Base-by-base conservation (phyloP, 2,329 filamentous ascomycete genomes). In the Teratosphaeria nubilosa region DNA sequence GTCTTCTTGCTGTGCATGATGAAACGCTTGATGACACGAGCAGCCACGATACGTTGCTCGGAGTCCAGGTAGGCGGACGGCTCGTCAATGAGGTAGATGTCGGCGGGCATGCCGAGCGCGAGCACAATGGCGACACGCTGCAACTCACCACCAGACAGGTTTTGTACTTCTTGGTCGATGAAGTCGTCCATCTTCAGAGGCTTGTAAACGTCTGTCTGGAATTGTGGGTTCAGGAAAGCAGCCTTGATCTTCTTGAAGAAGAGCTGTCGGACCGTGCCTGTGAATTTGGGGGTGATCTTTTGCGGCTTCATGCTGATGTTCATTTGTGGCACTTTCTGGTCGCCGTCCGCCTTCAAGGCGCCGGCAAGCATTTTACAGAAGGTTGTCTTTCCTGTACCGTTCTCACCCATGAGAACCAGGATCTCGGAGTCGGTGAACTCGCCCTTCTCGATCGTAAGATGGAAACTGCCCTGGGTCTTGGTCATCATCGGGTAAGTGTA, bases 1-100 rank as follows among this genome's bases (percentile, higher is more conserved):
- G 94, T 99, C 85, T 97, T 97, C 86, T 97, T 97, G 69, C 91
- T 86, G 80, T 99, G 92, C 94, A 99, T 99, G 77, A 99, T 99
- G 82, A 95, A 99, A 66, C 94, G 88, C 82, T 99, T 99, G 80
- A 99, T 99, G 73, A 99, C 95, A 72, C 91, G 88, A 52, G 92
- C 88, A 62, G 91, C 92, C 68, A 99, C 86, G 72, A 99, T 96
- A 88, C 94, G 92, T 78, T 99, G 94, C 78, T 99, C 94, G 54
- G 94, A 97, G 75, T 99, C 94, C 59, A 99, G 88, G 76, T 99
- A 99, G 63, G 91, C 91, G 66, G 88, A 94, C 53, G 94, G 94
- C 78, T 99, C 94, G 72, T 99, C 94, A 70, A 99, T 99, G 64
- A 99, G 82, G 76, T 99, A 99, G 71, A 99, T 96, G 70, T 99